A percentile compares a stretch with the other conserved stretches of the same genome.
These are phyloP conservation scores for Narthecium ossifragum DNA, from an alignment of 106 monocot genomes.

Conservation along the genomic window DNA sequence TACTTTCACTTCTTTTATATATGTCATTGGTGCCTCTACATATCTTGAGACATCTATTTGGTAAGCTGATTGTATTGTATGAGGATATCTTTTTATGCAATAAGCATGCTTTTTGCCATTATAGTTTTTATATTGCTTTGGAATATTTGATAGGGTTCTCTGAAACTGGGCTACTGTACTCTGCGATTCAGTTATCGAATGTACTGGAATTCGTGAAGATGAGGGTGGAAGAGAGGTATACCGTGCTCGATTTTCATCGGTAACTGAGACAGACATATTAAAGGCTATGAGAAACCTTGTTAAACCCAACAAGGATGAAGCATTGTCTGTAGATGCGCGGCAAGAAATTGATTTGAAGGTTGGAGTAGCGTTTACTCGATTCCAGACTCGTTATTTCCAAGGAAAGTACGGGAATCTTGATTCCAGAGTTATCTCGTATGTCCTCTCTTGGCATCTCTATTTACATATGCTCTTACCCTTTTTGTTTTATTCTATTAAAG, in stretches of 20 bases:
- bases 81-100: too few species aligned
- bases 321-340: conserved; percentile 91
- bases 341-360: conserved; percentile 99
- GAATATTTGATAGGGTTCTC: too few species aligned
- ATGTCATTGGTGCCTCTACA: too few species aligned
- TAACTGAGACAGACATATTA: conserved; percentile 84
- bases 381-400: conserved; percentile 97
- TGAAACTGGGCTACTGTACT: too few species aligned
- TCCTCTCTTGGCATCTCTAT: too few species aligned
- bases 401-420: conserved; percentile 99
- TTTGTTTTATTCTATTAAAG: too few species aligned
- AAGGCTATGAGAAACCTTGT: conserved; percentile 83
- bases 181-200: conserved; percentile 87
- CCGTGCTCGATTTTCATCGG: conserved; percentile 93
- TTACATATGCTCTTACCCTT: too few species aligned
- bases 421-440: conserved; percentile 95
- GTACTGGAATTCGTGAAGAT: conserved; percentile 62
- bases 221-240: conserved; percentile 53
- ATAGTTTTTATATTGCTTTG: too few species aligned
- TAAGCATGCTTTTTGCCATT: too few species aligned
- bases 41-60: too few species aligned
- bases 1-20: too few species aligned
- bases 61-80: too few species aligned
- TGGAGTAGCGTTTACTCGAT: conserved; percentile 95
- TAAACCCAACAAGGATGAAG: conserved; percentile 82